Evolutionary conservation across 208 protist species (phyloP).

Genomic region (Crithidia brevicula): DNA sequence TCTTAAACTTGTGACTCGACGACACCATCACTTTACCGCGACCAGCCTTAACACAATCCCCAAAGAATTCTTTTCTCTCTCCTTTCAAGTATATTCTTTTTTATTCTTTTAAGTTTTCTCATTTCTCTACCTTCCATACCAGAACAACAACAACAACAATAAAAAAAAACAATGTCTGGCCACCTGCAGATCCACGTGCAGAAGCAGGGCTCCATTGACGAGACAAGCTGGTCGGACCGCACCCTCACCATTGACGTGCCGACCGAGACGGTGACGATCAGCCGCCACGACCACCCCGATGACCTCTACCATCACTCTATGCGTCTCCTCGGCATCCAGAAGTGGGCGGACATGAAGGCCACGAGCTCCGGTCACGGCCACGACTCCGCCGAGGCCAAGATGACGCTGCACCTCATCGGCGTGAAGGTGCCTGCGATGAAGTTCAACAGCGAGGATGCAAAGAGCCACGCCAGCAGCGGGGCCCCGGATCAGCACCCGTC

Average conservation of each 20-base stretch:
- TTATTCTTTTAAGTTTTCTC: neutral
- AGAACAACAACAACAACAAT: neutral
- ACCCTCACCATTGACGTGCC: constrained; percentile 7
- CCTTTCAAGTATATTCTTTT: neutral
- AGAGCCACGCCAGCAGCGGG: neutral
- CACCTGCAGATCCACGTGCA: constrained; percentile 1
- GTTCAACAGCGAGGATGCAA: neutral
- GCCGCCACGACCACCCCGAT: constrained; percentile 6
- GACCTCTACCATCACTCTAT: constrained; percentile 1
- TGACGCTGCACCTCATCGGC: constrained; percentile 6
- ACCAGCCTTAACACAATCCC: too few species aligned
- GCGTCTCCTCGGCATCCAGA: neutral
- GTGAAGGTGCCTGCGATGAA: neutral
- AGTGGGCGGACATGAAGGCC: neutral
- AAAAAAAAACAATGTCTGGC: neutral
- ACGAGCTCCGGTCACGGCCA: neutral
- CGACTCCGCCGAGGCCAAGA: constrained; percentile 3
- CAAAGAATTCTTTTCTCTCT: too few species aligned
- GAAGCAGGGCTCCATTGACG: constrained; percentile 2
- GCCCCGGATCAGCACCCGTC: neutral
- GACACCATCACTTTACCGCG: too few species aligned
- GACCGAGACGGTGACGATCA: constrained; percentile 3
- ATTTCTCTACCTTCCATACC: neutral
- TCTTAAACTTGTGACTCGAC: too few species aligned
- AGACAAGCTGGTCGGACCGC: neutral